Base-by-base conservation (phyloP, 176 grass and related monocot genomes). In the Oryza longistaminata region DNA sequence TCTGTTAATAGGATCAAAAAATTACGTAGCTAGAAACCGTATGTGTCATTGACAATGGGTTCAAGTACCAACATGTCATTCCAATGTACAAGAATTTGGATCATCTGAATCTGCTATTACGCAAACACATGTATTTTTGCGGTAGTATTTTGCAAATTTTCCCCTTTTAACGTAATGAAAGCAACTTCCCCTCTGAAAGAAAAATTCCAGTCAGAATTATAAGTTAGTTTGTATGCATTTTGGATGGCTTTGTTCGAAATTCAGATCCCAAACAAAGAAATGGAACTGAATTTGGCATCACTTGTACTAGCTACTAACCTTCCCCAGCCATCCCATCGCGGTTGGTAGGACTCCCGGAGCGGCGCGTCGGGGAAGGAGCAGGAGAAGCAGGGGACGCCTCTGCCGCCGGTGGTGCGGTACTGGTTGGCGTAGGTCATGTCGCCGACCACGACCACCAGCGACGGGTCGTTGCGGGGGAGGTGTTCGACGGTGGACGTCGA, bases 391-490 rank as follows among this genome's bases (percentile, higher is more conserved):
- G 91, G 39, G 37, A 80, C 90, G 2, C 96, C n/a, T 70, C 87
- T 92, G 48, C 91, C 91, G n/a, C 93, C 93, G 17, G 93, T 95
- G 5, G 96, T 92, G 66, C 31, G 86, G 72, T 98, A 98, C 78
- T 95, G 93, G 77, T 98, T 87, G 27, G 96, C 91, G 60, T 98
- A 98, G 33, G 64, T 79, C 73, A 98, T 76, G 82, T 98, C 96
- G 19, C 93, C 93, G n/a, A 95, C 81, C 62, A 98, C 71, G 72
- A 98, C n/a, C 64, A 98, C 80, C 43, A 98, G 67, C 29, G 85
- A 85, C 0, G 96, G 96, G 39, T 92, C 81, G 67, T 98, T 98
- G 24, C 34, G 66, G 74, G 87, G 68, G 31, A 98, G 84, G 80
- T 98, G 93, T 34, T 95, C 93, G 14, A 98, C 46, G 35, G 96